Evolutionary conservation across 768 basidiomycete genomes (phyloP).

Genomic region (Amanita subjunquillea): DNA sequence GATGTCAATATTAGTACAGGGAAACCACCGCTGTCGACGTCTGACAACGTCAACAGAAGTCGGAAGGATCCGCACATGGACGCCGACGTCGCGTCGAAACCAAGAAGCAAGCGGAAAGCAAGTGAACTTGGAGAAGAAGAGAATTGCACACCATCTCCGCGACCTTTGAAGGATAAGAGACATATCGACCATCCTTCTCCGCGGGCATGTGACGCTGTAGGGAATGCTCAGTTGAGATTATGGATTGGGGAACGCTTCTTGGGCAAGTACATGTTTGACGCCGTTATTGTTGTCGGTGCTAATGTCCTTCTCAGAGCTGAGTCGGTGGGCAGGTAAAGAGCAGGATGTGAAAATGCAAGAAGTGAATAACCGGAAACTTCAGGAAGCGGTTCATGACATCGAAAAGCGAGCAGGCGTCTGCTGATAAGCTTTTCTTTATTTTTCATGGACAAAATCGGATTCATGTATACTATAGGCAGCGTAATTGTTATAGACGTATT

Average conservation of each 20-base stretch:
- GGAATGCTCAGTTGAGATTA: constrained; percentile 54
- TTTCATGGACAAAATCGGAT: no score
- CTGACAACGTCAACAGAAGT: constrained; percentile 9
- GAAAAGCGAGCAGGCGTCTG: not conserved
- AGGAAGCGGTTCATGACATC: not conserved
- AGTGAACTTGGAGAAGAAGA: not conserved
- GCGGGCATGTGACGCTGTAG: constrained; percentile 24
- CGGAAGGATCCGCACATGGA: constrained; percentile 5
- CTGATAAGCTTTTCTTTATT: no score
- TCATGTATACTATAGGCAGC: no score
- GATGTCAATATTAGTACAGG: not conserved
- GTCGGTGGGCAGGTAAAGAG: constrained; percentile 44
- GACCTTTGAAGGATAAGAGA: constrained; percentile 2
- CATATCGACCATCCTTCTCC: constrained; percentile 3
- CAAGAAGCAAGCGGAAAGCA: constrained; percentile 2
- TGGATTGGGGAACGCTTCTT: constrained; percentile 67
- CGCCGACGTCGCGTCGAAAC: not conserved
- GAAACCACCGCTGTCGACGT: not conserved
- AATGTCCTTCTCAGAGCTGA: constrained; percentile 33
- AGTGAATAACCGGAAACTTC: not conserved
- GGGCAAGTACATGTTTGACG: constrained; percentile 29
- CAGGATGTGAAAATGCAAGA: not conserved
- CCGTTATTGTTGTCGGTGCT: not conserved
- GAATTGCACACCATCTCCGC: not conserved
- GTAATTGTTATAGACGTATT: no score